Percentiles rank a stretch among this genome's conserved stretches.
phyloP scores from a whole-genome alignment of 2,329 filamentous ascomycete species.

The Hymenoscyphus linearis region DNA sequence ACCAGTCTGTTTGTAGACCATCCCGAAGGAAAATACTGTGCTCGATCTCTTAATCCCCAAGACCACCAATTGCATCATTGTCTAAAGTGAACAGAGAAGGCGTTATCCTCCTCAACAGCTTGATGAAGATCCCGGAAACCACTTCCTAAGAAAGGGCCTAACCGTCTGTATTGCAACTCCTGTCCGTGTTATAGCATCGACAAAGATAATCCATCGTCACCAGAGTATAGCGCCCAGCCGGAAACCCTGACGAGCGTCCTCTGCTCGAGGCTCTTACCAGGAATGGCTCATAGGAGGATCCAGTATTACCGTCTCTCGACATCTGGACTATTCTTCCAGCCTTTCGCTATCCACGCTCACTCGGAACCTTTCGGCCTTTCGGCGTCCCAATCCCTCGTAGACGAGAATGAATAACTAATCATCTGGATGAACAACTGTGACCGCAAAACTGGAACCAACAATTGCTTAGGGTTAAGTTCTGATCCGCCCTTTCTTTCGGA shows the following conservation, averaged over 20 bases:
- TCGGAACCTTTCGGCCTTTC: slow-evolving; percentile 45
- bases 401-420: slow-evolving; percentile 49
- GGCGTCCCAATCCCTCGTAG: slow-evolving; percentile 28
- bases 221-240: slow-evolving; percentile 63
- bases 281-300: slow-evolving; percentile 66
- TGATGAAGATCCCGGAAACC: slow-evolving; percentile 46
- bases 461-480: slow-evolving; percentile 97
- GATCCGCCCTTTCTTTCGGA: slow-evolving; percentile 63
- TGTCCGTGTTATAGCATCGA: slow-evolving; percentile 34
- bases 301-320: slow-evolving; percentile 46
- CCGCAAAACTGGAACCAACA: slow-evolving; percentile 73
- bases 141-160: slow-evolving; percentile 39
- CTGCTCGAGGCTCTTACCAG: slow-evolving; percentile 66
- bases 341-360: slow-evolving; percentile 42
- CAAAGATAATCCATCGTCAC: slow-evolving; percentile 53
- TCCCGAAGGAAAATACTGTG: slow-evolving; percentile 25
- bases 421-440: slow-evolving; percentile 62
- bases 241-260: slow-evolving; percentile 69
- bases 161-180: slow-evolving; percentile 37
- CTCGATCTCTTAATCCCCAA: slow-evolving; percentile 23
- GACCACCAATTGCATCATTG: slow-evolving; percentile 17
- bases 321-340: slow-evolving; percentile 53
- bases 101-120: slow-evolving; percentile 23
- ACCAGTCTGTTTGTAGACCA: slow-evolving; percentile 32
- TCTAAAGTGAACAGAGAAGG: slow-evolving; percentile 27